Evolutionary conservation across 768 basidiomycete genomes (phyloP).

Genomic region (Tulasnella sp.): DNA sequence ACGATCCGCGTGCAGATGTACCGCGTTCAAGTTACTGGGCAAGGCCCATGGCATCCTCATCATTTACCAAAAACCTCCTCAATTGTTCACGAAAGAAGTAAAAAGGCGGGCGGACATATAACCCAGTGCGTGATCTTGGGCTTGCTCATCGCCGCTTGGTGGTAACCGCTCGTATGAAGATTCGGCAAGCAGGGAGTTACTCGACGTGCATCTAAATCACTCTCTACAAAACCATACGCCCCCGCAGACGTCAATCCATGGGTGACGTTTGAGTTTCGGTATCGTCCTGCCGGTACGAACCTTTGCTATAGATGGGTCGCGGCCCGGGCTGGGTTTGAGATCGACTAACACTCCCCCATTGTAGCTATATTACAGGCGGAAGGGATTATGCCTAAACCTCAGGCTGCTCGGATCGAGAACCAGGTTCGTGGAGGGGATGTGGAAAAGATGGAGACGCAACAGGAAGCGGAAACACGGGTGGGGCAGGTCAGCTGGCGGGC

Average conservation of each 20-base stretch:
- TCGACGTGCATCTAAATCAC: neutral
- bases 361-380: neutral
- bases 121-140: neutral
- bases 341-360: neutral
- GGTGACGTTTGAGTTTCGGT: neutral
- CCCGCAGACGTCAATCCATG: neutral
- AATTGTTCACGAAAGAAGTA: neutral
- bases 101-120: neutral
- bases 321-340: neutral
- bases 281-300: neutral
- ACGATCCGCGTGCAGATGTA: neutral
- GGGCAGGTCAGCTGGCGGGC: neutral
- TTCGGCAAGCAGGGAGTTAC: neutral
- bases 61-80: neutral
- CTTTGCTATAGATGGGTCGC: neutral
- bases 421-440: neutral
- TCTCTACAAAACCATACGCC: neutral
- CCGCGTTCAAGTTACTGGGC: neutral
- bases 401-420: neutral
- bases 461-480: neutral
- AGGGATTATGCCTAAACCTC: neutral
- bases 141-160: neutral
- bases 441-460: neutral
- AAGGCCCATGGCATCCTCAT: neutral
- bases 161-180: neutral